phyloP scores from a whole-genome alignment of 2,329 filamentous ascomycete genomes.

The Fusarium kyushuense region DNA sequence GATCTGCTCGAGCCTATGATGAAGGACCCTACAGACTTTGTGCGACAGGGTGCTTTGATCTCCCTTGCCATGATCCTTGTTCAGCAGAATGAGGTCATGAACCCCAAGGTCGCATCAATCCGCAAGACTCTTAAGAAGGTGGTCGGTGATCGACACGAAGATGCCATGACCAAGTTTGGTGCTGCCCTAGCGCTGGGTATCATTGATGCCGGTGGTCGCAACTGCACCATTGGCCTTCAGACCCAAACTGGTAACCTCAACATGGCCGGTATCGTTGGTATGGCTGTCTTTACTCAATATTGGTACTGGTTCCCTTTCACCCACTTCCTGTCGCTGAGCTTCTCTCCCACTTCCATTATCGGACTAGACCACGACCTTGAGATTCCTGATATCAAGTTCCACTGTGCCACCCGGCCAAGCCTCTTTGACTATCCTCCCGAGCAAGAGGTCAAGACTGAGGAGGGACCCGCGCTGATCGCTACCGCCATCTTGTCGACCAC shows the following conservation, averaged over 20 bases:
- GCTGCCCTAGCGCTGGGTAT: slow-evolving; percentile 94
- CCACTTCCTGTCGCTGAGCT: slow-evolving; percentile 95
- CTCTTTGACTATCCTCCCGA: slow-evolving; percentile 98
- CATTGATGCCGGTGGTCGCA: slow-evolving; percentile 96
- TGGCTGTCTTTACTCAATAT: slow-evolving; percentile 98
- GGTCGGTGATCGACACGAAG: slow-evolving; percentile 92
- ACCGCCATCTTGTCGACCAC: slow-evolving; percentile 97
- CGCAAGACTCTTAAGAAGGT: slow-evolving; percentile 96
- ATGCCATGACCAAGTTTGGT: slow-evolving; percentile 99
- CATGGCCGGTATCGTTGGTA: slow-evolving; percentile 97
- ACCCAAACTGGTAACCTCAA: slow-evolving; percentile 98
- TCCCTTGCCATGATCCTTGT: slow-evolving; percentile 97
- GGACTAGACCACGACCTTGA: slow-evolving; percentile 94
- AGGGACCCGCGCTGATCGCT: slow-evolving; percentile 92
- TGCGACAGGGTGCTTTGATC: slow-evolving; percentile 95
- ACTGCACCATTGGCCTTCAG: slow-evolving; percentile 97
- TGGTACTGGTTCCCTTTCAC: slow-evolving; percentile 99
- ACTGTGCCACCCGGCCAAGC: slow-evolving; percentile 93
- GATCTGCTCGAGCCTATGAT: slow-evolving; percentile 99
- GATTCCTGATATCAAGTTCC: slow-evolving; percentile 93
- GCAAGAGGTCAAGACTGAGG: slow-evolving; percentile 93
- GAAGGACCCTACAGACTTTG: slow-evolving; percentile 98
- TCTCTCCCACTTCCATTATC: slow-evolving; percentile 96
- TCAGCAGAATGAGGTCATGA: slow-evolving; percentile 99
- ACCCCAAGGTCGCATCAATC: slow-evolving; percentile 91